phyloP scores from a whole-genome alignment of 495 filamentous ascomycete species.

The Neurospora sp. region DNA sequence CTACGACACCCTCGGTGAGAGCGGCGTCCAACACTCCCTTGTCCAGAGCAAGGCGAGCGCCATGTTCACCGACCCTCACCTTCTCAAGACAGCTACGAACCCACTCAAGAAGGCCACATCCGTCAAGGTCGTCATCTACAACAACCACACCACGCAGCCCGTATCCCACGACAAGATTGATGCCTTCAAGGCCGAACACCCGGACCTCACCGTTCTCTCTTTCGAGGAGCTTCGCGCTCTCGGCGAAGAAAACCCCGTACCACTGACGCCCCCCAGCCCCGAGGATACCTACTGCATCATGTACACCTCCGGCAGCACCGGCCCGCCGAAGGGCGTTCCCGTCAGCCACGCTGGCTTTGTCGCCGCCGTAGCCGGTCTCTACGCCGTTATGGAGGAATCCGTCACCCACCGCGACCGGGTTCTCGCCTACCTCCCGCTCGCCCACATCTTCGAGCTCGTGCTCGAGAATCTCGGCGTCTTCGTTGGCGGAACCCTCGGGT shows the following conservation, averaged over 20 bases:
- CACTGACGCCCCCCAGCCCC: constrained; percentile 54
- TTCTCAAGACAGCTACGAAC: constrained; percentile 37
- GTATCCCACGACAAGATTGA: constrained; percentile 30
- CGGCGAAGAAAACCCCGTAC: constrained; percentile 54
- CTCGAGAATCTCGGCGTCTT: constrained; percentile 68
- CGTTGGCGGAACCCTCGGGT: constrained; percentile 69
- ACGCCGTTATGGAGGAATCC: constrained; percentile 30
- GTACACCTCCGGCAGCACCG: constrained; percentile 91
- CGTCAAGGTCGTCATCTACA: constrained; percentile 37
- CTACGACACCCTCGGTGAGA: constrained; percentile 61
- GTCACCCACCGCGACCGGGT: constrained; percentile 49
- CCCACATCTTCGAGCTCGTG: constrained; percentile 80
- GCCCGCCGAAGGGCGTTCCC: constrained; percentile 79
- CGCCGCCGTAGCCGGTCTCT: constrained; percentile 44
- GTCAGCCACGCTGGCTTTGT: constrained; percentile 70
- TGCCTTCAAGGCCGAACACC: constrained; percentile 30
- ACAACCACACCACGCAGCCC: constrained; percentile 28
- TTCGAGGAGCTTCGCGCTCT: constrained; percentile 40
- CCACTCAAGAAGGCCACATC: constrained; percentile 33
- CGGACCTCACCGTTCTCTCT: constrained; percentile 30
- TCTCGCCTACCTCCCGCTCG: constrained; percentile 79
- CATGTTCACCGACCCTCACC: constrained; percentile 53
- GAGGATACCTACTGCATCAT: constrained; percentile 80
- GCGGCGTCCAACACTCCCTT: constrained; percentile 52
- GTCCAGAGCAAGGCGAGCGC: constrained; percentile 48